Evolutionary conservation across 805 yeast species (phyloP), one percentile per base, ranked within the genome.

Genomic region (Saturnispora diversa): DNA sequence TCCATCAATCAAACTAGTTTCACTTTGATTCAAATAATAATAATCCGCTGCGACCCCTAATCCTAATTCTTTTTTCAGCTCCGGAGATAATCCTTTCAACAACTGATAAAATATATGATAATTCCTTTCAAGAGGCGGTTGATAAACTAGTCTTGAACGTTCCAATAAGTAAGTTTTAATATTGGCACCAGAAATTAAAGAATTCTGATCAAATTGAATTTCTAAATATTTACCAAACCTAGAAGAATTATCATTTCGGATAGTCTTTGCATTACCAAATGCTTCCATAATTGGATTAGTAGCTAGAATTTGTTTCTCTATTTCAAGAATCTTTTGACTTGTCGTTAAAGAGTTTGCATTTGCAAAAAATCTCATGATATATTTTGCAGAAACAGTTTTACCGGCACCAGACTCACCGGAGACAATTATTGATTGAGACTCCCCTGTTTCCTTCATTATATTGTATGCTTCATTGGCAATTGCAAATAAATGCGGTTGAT

Each of bases 371-470:
- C 97, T 77, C 97, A 90, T 90, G 48, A 90, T 90, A 62, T 84
- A 90, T 61, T 90, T 90, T 23, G 98, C 98, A 47, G 92, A 80
- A 30, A 90, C 97, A 2, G 97, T 92, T 56, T 90, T 92, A 60
- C 98, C 98, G 19, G 98, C 97, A 62, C 98, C 98, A 6, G 95
- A 84, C 64, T 90, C 98, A 62, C 98, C 98, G 50, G 88, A 78
- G n/a, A 90, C 97, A 11, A 90, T 95, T 44, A 90, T 88, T 1
- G 98, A 88, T 64, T 90, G 97, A 64, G 90, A 88, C 51, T 75
- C 70, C 28, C 73, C 66, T 51, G 84, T 94, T 31, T 78, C 69
- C 54, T 84, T 82, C 97, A 90, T 88, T 55, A 90, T 79, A 51
- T 94, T 72, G 59, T 87, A 88, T 6, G 97, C 96, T 53, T 90